Base-by-base conservation (phyloP, 179 eudicot species). In the Actinidia chinensis region DNA sequence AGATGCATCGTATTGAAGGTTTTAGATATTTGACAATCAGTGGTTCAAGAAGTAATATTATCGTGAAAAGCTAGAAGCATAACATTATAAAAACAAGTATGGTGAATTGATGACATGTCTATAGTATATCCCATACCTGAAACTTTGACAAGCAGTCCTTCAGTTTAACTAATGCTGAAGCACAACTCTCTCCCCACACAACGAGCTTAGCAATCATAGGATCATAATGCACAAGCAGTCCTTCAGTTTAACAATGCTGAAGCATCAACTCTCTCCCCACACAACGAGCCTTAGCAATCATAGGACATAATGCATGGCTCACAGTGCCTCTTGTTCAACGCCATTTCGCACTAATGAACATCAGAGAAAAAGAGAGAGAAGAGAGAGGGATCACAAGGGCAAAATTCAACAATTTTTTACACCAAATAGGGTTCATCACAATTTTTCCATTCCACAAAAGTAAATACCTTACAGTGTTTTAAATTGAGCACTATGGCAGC, bases 121-220 rank as follows among this genome's bases (percentile, higher is more conserved):
- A 40, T 67, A 44, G 17, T n/a, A 4, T 8, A 17, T 28, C 46
- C 40, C 79, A n/a, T 89, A 88, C 99, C 94, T 95, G 98, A 88
- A 95, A 95, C 78, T 90, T 91, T n/a, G 95, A 87, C 84, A 95
- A 81, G 86, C 94, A 89, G 75, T 95, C 96, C 89, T 87, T 95
- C 88, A 95, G 75, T 82, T 92, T 95, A 44, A 95, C 88, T 75
- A 95, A 89, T 73, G 99, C 99, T 47, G 94, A 84, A 78, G 85
- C 76, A 77, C 99, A 95, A 71, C 87, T 89, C 79, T 93, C 95
- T 80, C 97, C 99, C 97, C 91, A 89, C 42, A 95, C 98, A 66
- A 95, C 96, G 82, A 95, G 99, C 90, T 95, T 95, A 65, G 99
- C 99, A 80, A 95, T 95, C 99, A 95, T 95, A 73, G 99, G 99